phyloP scores from a whole-genome alignment of 306 rosid species.

The Cucurbita moschata region DNA sequence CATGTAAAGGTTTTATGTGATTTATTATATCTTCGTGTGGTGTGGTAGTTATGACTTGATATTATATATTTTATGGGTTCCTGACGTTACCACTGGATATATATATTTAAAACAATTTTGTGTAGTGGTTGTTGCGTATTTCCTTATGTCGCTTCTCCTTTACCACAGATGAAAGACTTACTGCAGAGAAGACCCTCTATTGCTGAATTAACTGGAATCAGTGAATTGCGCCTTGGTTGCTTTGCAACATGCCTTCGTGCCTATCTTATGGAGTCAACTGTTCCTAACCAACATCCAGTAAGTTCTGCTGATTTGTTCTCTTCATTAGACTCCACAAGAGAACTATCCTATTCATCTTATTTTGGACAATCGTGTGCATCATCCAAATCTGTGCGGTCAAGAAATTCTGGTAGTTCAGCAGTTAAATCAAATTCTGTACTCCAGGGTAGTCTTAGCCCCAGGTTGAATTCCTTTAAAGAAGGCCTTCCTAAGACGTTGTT shows the following conservation, averaged over 20 bases:
- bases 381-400: slow-evolving; percentile 53
- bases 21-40: background rate
- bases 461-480: slow-evolving; percentile 82
- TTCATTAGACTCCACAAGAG: slow-evolving; percentile 14
- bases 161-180: slow-evolving; percentile 65
- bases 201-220: slow-evolving; percentile 80
- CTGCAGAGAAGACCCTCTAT: slow-evolving; percentile 68
- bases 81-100: background rate
- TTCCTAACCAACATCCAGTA: slow-evolving; percentile 17
- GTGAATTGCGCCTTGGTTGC: slow-evolving; percentile 73
- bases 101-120: background rate
- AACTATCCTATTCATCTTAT: slow-evolving; percentile 24
- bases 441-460: slow-evolving; percentile 80
- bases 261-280: slow-evolving; percentile 64
- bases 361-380: slow-evolving; percentile 28
- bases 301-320: slow-evolving; percentile 17
- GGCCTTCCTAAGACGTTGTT: slow-evolving; percentile 48
- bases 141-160: background rate
- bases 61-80: background rate
- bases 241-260: slow-evolving; percentile 88
- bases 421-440: slow-evolving; percentile 41
- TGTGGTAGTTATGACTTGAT: background rate
- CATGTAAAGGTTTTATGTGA: background rate
- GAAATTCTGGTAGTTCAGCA: slow-evolving; percentile 41
- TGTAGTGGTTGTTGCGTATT: background rate